phyloP scores from a whole-genome alignment of 2,329 filamentous ascomycete species.

The Trichophyton simii region DNA sequence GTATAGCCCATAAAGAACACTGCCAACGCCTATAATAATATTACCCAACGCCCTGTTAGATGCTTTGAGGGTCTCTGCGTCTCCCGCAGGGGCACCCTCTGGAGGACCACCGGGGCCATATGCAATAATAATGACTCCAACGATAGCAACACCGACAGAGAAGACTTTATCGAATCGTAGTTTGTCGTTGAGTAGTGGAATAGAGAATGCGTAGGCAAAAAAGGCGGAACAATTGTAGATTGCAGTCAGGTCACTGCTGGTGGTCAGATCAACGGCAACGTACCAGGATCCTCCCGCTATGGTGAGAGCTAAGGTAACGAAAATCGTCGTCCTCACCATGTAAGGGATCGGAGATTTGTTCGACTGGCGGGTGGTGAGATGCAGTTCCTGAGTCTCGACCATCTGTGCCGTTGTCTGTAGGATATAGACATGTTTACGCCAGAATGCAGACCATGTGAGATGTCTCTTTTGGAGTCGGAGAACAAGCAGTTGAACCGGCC shows the following conservation, averaged over 20 bases:
- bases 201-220: constrained; percentile 94
- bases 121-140: constrained; percentile 84
- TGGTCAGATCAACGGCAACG: constrained; percentile 84
- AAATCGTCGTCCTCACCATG: constrained; percentile 63
- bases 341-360: constrained; percentile 51
- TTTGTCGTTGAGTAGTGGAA: constrained; percentile 76
- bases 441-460: constrained; percentile 72
- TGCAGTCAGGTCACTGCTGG: constrained; percentile 82
- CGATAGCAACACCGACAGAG: constrained; percentile 74
- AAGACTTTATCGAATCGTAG: constrained; percentile 72
- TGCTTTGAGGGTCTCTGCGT: constrained; percentile 36
- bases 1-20: constrained; percentile 88
- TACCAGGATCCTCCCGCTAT: constrained; percentile 92
- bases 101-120: constrained; percentile 65
- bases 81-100: constrained; percentile 27
- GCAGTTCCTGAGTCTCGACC: constrained; percentile 68
- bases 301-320: constrained; percentile 75
- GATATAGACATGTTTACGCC: constrained; percentile 57
- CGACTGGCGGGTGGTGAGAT: constrained; percentile 38
- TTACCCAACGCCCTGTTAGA: constrained; percentile 69
- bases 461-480: constrained; percentile 67
- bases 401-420: constrained; percentile 62
- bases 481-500: constrained; percentile 70
- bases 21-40: constrained; percentile 79
- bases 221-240: constrained; percentile 99